Percentiles rank a stretch among this genome's conserved stretches.
phyloP scores from a whole-genome alignment of 495 filamentous ascomycete genomes.

The Penicillium argentinense region DNA sequence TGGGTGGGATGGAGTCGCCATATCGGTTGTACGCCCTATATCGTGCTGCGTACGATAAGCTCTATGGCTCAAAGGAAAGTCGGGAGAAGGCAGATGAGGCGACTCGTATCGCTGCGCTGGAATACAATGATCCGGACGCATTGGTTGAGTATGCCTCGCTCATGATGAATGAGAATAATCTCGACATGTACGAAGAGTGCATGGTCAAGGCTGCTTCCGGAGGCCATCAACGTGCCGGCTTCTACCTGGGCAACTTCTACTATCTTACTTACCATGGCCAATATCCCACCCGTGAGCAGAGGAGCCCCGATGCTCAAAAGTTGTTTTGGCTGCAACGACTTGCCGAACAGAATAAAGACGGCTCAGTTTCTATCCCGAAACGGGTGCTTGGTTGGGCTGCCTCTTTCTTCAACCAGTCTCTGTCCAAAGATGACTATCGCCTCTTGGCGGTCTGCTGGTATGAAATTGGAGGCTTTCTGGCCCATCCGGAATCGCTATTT shows the following conservation, averaged over 20 bases:
- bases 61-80: neutral
- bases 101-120: constrained; percentile 24
- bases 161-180: constrained; percentile 21
- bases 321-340: neutral
- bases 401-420: constrained; percentile 6
- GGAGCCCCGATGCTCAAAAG: neutral
- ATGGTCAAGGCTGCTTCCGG: constrained; percentile 35
- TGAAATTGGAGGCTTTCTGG: constrained; percentile 16
- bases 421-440: constrained; percentile 23
- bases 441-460: constrained; percentile 36
- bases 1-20: constrained; percentile 14
- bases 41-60: constrained; percentile 8
- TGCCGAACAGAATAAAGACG: neutral
- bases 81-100: constrained; percentile 12
- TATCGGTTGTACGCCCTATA: constrained; percentile 29
- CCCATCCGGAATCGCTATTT: constrained; percentile 8
- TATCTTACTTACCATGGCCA: constrained; percentile 29
- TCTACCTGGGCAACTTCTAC: constrained; percentile 41
- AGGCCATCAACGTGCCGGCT: constrained; percentile 27
- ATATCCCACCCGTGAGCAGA: constrained; percentile 25
- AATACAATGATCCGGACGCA: constrained; percentile 33
- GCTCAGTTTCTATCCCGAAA: no score
- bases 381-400: neutral
- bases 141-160: constrained; percentile 27
- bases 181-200: constrained; percentile 34